Evolutionary conservation across 495 filamentous ascomycete species (phyloP), one percentile per base, ranked within the genome.

Genomic region (Hypoxylon trugodes): DNA sequence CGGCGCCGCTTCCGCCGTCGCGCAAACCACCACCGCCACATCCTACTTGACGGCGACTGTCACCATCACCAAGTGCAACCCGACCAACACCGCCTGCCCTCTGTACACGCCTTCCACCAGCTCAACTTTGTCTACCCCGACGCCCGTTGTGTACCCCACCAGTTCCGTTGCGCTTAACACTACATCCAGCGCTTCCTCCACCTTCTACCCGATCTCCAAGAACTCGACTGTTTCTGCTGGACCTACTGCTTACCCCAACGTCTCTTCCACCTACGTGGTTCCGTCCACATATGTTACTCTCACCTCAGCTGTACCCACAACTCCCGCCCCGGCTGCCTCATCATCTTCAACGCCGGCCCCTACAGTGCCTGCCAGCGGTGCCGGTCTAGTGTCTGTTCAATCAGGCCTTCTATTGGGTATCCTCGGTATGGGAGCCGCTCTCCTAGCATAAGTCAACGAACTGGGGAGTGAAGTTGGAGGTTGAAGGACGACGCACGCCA

Each of bases 1-100:
- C 37, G 35, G 63, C 57, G 69, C 56, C 61, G 32, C 56, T 47
- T 67, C 69, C 49, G 69, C 60, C 9, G 59, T 66, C 43, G 67
- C 69, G 52, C 63, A 72, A 10, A 77, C 71, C 42, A 72, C 71
- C 30, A 79, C 79, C 37, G 74, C 77, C 57, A 80, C 77, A 21
- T 69, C 72, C 50, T 78, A 76, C 55, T 59, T 77, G 64, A 80
- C 79, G 28, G 61, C 73, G 48, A 80, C 77, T 24, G 65, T 80
- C 69, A 81, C 80, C 64, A 76, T 81, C 65, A 80, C 77, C 53
- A 59, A 75, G 71, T 79, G 79, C 74, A 78, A 74, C 66, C 74
- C 77, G 6, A 74, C 72, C 28, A 70, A 72, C 69, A 73, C 81
- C 47, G 66, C 73, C 52, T 77, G 83, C 77, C 75, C 81, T 25